These are phyloP conservation scores for Filobasidium wieringae DNA, from an alignment of 768 basidiomycete genomes.

Conservation along the genomic window DNA sequence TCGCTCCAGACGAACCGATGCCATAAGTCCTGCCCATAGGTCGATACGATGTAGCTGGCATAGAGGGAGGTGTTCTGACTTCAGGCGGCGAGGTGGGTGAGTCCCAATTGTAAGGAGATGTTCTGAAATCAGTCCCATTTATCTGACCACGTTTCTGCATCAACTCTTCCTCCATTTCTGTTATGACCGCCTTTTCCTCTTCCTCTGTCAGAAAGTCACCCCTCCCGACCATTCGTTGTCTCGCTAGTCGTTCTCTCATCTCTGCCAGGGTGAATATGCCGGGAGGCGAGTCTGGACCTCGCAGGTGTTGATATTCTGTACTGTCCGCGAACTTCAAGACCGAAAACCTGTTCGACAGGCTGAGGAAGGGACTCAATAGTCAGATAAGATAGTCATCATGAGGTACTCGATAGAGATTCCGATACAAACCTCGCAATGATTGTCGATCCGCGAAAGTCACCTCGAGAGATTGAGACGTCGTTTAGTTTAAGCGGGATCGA, in stretches of 20 bases:
- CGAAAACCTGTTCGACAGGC: slow-evolving; percentile 7
- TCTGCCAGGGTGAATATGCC: slow-evolving; percentile 1
- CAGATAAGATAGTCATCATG: too few species aligned
- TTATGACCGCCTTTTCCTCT: slow-evolving; percentile 2
- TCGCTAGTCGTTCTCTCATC: background rate
- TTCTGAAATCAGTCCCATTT: too few species aligned
- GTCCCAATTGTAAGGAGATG: background rate
- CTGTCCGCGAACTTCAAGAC: background rate
- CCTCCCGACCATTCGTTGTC: background rate
- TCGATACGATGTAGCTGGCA: background rate
- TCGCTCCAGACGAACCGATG: slow-evolving; percentile 2
- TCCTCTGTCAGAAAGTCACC: background rate
- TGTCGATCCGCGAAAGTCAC: slow-evolving; percentile 2
- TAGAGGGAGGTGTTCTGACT: background rate
- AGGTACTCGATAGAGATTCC: background rate
- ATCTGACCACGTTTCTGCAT: background rate
- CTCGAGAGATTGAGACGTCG: slow-evolving; percentile 1
- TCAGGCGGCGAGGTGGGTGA: background rate
- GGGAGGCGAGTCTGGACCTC: background rate
- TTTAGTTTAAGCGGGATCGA: background rate
- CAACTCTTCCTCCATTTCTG: background rate
- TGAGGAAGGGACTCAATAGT: background rate
- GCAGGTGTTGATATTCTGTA: background rate
- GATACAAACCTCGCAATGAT: slow-evolving; percentile 5
- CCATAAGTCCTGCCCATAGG: background rate